Percentiles rank a stretch among this genome's conserved stretches.
phyloP scores from a whole-genome alignment of 2,329 filamentous ascomycete genomes.

The Clarireedia paspali region DNA sequence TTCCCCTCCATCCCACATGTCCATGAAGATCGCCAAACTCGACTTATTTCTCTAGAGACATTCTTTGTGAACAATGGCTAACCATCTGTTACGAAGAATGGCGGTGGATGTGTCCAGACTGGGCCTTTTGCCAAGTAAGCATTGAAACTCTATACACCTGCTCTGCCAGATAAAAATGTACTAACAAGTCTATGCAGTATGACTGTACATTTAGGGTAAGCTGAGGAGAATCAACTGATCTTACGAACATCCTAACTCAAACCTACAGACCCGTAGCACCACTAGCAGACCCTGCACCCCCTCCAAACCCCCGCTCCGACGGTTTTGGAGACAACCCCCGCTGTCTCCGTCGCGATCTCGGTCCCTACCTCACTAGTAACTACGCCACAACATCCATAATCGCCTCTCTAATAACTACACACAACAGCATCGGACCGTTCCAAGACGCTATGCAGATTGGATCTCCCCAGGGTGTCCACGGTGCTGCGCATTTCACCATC shows the following conservation, averaged over 20 bases:
- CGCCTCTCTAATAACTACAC: constrained; percentile 32
- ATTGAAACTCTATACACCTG: not conserved
- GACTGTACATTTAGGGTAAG: constrained; percentile 39
- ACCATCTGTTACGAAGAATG: constrained; percentile 25
- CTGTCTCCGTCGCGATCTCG: constrained; percentile 36
- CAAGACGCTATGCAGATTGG: constrained; percentile 37
- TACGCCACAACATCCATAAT: constrained; percentile 31
- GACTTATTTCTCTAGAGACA: too few species aligned
- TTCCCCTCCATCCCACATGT: too few species aligned
- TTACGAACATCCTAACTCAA: constrained; percentile 10
- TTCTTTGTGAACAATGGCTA: too few species aligned
- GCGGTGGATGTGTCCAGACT: constrained; percentile 44
- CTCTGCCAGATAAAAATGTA: too few species aligned
- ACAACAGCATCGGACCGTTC: constrained; percentile 33
- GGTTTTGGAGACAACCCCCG: constrained; percentile 32
- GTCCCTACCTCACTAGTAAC: constrained; percentile 29
- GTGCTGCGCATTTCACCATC: constrained; percentile 33
- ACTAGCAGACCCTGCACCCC: constrained; percentile 23
- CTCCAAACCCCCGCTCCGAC: constrained; percentile 25
- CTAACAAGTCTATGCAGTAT: constrained; percentile 10
- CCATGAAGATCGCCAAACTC: too few species aligned
- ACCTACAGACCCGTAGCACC: constrained; percentile 13
- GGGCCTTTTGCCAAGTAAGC: constrained; percentile 35
- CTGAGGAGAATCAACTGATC: constrained; percentile 25
- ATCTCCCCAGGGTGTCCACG: constrained; percentile 30